phyloP scores from a whole-genome alignment of 768 basidiomycete genomes.

The Hortiboletus campestris region DNA sequence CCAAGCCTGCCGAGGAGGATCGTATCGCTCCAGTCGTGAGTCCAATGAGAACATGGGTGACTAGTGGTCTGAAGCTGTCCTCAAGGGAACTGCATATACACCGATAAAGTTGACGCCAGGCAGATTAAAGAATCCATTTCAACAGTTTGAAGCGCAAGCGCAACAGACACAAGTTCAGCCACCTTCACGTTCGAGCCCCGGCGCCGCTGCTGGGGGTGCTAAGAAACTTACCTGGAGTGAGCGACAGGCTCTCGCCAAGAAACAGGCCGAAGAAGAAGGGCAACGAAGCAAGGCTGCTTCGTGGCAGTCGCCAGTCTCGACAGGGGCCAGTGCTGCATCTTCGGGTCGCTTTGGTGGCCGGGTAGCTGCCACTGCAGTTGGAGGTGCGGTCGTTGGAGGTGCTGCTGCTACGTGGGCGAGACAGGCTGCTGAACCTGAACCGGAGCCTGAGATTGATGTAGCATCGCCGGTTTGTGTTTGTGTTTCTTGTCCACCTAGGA shows the following conservation, averaged over 20 bases:
- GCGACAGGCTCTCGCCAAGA: conserved; percentile 88
- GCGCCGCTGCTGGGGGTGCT: conserved; percentile 31
- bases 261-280: conserved; percentile 79
- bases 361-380: conserved; percentile 30
- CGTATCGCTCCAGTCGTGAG: conserved; percentile 73
- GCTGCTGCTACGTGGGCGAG: conserved; percentile 24
- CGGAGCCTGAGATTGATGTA: conserved; percentile 29
- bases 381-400: conserved; percentile 31
- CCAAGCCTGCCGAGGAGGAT: conserved; percentile 76
- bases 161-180: conserved; percentile 32
- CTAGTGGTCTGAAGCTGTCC: neutral
- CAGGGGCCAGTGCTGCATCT: conserved; percentile 36
- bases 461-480: conserved; percentile 27
- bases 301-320: conserved; percentile 38
- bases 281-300: conserved; percentile 57
- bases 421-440: conserved; percentile 22
- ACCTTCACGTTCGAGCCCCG: conserved; percentile 19
- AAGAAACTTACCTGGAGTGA: conserved; percentile 95
- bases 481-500: neutral
- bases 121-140: conserved; percentile 84
- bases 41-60: neutral
- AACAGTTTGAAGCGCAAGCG: conserved; percentile 54
- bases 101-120: conserved; percentile 87
- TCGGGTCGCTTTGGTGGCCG: conserved; percentile 37
- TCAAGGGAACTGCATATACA: conserved; percentile 77